These are phyloP conservation scores for Saccharum hybrid DNA, from an alignment of 202 grass and related monocot genomes.

Conservation along the genomic window DNA sequence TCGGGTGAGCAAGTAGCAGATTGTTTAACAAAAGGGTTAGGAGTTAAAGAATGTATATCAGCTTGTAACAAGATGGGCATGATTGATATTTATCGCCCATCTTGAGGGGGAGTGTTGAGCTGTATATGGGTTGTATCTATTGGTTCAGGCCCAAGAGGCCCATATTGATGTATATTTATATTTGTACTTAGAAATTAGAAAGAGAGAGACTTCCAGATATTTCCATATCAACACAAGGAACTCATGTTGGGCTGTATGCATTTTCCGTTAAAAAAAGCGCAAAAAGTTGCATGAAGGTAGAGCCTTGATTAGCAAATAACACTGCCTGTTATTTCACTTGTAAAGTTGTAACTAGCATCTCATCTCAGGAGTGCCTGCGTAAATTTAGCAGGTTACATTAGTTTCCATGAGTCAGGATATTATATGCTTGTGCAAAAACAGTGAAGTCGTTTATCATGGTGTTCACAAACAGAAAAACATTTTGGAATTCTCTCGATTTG, in stretches of 20 bases:
- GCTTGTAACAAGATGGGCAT: too few relatives aligned
- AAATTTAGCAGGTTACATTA: conserved; percentile 32
- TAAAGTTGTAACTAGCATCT: conserved; percentile 8
- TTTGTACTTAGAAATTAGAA: too few relatives aligned
- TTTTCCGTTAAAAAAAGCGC: conserved; percentile 20
- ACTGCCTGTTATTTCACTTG: conserved; percentile 17
- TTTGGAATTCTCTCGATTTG: neutral
- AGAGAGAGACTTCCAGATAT: too few relatives aligned
- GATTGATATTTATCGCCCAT: too few relatives aligned
- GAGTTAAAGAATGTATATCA: too few relatives aligned
- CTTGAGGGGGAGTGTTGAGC: too few relatives aligned
- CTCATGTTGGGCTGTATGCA: conserved; percentile 44
- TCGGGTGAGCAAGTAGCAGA: too few relatives aligned
- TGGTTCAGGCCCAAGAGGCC: too few relatives aligned
- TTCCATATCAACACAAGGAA: too few relatives aligned
- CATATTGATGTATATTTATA: too few relatives aligned
- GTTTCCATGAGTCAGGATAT: conserved; percentile 22
- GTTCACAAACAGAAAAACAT: conserved; percentile 7
- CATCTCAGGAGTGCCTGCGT: neutral
- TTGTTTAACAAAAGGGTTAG: too few relatives aligned
- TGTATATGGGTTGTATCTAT: too few relatives aligned
- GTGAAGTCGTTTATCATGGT: conserved; percentile 5
- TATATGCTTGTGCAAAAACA: conserved; percentile 26
- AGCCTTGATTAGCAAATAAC: conserved; percentile 36
- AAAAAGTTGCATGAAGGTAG: conserved; percentile 39